Evolutionary conservation across 768 basidiomycete genomes (phyloP), one percentile per base, ranked within the genome.

Genomic region (Russula ochroleuca): DNA sequence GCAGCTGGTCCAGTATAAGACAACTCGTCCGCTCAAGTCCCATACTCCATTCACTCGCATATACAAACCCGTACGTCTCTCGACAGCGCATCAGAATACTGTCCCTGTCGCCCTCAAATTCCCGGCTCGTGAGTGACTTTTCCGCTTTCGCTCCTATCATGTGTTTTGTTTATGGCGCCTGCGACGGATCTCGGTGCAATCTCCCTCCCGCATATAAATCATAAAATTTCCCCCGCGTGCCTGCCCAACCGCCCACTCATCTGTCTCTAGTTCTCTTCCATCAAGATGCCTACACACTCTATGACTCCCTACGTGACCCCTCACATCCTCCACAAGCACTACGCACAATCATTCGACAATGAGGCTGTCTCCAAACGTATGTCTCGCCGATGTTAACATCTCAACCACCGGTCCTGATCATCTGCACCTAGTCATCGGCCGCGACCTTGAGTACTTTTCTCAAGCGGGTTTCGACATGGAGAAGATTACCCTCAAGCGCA

Each of bases 391-490:
- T 14, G 21, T 50, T 47, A 28, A 48, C 45, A 6, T 25, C 40
- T 33, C 37, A 11, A 2, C 35, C 37, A 48, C 57, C 43, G n/a
- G 57, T 54, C 40, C 59, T 67, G 68, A 54, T 58, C 69, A 65
- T 54, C 54, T 55, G 13, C 43, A 37, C 54, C 45, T 75, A 94
- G 92, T 95, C 74, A 88, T 96, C 71, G 94, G 92, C 71, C 86
- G 83, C 70, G 95, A 98, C 73, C 84, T 98, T 71, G 90, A 94
- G 74, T 92, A 94, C 79, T 97, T 97, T 85, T 98, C 96, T 43
- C 90, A 97, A 76, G 96, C 97, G 62, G 97, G 97, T 66, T 98
- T 99, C 78, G 96, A 99, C 79, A 97, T 98, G 90, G 90, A 95
- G 72, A 86, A 90, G 70, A 94, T 98, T 77, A 90, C 94, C 75